Evolutionary conservation across 164 flowering plant species (phyloP).

Genomic region (grape (Vitis vinifera)): DNA sequence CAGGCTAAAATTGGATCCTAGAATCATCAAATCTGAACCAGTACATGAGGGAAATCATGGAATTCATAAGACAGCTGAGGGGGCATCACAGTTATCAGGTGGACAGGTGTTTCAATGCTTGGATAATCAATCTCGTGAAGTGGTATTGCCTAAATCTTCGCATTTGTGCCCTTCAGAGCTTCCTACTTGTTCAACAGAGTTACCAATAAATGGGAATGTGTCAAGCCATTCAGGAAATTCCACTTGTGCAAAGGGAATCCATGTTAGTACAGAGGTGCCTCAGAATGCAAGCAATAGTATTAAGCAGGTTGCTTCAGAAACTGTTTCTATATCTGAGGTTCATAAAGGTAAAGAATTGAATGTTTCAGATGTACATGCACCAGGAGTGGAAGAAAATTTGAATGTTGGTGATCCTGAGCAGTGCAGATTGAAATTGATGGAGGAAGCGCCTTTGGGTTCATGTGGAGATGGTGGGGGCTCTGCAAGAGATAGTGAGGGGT

Average conservation of each 20-base stretch:
- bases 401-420: constrained; percentile 17
- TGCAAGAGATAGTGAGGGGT: too few species aligned
- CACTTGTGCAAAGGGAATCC: not conserved
- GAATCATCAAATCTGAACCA: constrained; percentile 41
- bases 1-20: constrained; percentile 10
- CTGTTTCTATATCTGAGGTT: constrained; percentile 12
- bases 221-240: constrained; percentile 1
- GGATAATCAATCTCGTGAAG: constrained; percentile 5
- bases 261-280: constrained; percentile 7
- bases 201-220: constrained; percentile 10
- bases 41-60: constrained; percentile 10
- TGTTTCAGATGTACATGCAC: constrained; percentile 5
- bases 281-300: constrained; percentile 16
- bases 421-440: constrained; percentile 10
- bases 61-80: constrained; percentile 15
- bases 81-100: constrained; percentile 8
- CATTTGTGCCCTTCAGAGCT: constrained; percentile 1
- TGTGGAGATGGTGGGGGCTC: constrained; percentile 15
- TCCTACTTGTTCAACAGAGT: constrained; percentile 13
- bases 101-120: constrained; percentile 4
- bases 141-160: constrained; percentile 8
- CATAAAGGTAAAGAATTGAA: constrained; percentile 14
- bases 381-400: constrained; percentile 1
- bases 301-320: constrained; percentile 11
- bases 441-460: constrained; percentile 12